Evolutionary conservation across 2,329 filamentous ascomycete species (phyloP), one percentile per base, ranked within the genome.

Genomic region (Cadophora sp.): DNA sequence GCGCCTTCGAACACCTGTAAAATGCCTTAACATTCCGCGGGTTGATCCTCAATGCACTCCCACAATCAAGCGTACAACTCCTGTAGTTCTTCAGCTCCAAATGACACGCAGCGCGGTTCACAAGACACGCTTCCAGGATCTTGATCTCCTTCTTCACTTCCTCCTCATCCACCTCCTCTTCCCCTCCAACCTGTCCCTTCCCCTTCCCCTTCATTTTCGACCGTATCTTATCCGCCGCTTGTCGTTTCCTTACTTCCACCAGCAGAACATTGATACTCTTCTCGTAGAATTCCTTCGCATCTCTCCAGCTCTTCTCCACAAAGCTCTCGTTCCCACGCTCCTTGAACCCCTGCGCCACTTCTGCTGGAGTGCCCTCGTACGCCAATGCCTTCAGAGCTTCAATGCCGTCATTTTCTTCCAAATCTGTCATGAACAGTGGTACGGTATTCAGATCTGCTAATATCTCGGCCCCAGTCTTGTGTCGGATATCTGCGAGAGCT

Each of bases 371-470:
- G 22, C 96, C 96, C 81, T 99, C 96, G 77, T 97, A 97, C 36
- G 93, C 93, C 47, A 99, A 83, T 0, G 96, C 95, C 77, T 92
- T 91, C 68, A 99, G 84, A 0, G 96, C 96, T 74, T 96, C 94
- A 0, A 97, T 83, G 72, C 92, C 89, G 69, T 91, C 84, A 76
- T 97, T 97, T 71, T 96, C 91, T 73, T 92, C 92, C 41, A 97
- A 84, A 72, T 92, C 90, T 36, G 94, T 98, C 96, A 99, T 99
- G 84, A 99, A 99, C 45, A 99, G 85, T 7, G 96, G 96, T 58
- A 86, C 84, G 71, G 88, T 87, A 75, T 91, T 91, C 80, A 92
- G 83, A 73, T 90, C 86, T 56, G 83, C 81, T 48, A 89, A 75
- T 43, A 92, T 80, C 71, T 91, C 87, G 58, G 89, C 86, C 0